Percentiles rank a stretch among this genome's conserved stretches.
Conservation (phyloP, 805 yeast genomes). For the Candida quercuum region DNA sequence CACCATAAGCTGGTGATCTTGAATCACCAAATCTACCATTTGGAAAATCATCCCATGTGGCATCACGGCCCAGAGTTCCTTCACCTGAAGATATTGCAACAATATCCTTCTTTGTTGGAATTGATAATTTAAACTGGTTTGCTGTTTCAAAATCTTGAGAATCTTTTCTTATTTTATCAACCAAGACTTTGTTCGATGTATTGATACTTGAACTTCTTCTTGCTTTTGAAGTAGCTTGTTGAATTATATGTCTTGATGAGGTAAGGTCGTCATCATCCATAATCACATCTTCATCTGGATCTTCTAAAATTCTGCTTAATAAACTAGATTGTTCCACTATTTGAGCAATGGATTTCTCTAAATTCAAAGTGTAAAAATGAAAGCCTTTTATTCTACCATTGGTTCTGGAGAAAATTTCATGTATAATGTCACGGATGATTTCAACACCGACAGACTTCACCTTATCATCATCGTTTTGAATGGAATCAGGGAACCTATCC, state of each 20-base stretch:
- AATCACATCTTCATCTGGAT: constrained; percentile 30
- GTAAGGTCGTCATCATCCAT: constrained; percentile 22
- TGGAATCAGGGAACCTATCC: constrained; percentile 46
- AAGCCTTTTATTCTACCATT: constrained; percentile 65
- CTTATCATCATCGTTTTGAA: constrained; percentile 67
- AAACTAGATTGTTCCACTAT: constrained; percentile 61
- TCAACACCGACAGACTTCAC: constrained; percentile 84
- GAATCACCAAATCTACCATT: constrained; percentile 96
- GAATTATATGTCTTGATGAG: neutral
- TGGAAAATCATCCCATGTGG: constrained; percentile 96
- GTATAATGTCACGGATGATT: constrained; percentile 57
- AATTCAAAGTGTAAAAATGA: constrained; percentile 88
- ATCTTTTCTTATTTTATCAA: constrained; percentile 25
- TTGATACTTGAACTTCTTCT: constrained; percentile 21
- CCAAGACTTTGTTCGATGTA: constrained; percentile 37
- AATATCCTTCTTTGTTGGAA: constrained; percentile 48
- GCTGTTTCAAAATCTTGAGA: constrained; percentile 20
- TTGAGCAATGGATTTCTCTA: constrained; percentile 89
- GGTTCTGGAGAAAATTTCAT: constrained; percentile 47
- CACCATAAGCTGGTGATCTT: constrained; percentile 95
- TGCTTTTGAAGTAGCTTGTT: constrained; percentile 4
- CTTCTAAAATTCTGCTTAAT: constrained; percentile 42
- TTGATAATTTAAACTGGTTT: constrained; percentile 17
- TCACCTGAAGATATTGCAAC: constrained; percentile 80
- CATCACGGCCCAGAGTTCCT: constrained; percentile 81